Percentiles rank a stretch among this genome's conserved stretches.
These are phyloP conservation scores for Linum trigynum DNA, from an alignment of 345 rosid genomes.

Conservation along the genomic window DNA sequence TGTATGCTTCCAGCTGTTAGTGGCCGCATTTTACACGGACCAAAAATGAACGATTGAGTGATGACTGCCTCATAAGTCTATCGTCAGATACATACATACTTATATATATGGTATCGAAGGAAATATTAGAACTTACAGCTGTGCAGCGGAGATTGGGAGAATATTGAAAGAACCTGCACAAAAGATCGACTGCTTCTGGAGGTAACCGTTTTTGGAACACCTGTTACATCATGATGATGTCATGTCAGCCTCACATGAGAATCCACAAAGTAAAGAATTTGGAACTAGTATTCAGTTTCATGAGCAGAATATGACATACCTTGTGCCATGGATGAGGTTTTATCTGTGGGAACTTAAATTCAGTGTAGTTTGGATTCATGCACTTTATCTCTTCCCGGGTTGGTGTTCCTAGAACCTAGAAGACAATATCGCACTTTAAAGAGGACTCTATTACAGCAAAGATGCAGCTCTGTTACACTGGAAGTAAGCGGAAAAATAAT, in stretches of 20 bases:
- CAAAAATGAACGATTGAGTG: too few species aligned
- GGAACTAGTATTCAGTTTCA: not conserved
- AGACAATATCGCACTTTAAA: not conserved
- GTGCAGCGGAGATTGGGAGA: slow-evolving; percentile 95
- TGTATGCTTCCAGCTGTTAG: slow-evolving; percentile 73
- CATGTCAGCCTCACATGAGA: too few species aligned
- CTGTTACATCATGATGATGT: slow-evolving; percentile 17
- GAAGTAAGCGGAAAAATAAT: slow-evolving; percentile 1
- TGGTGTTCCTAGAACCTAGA: slow-evolving; percentile 86
- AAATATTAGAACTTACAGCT: slow-evolving; percentile 50
- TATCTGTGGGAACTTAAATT: slow-evolving; percentile 90
- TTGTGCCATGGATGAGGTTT: slow-evolving; percentile 99
- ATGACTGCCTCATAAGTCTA: too few species aligned
- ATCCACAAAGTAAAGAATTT: not conserved
- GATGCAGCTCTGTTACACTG: not conserved
- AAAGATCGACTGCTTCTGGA: slow-evolving; percentile 95
- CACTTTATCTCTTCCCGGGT: slow-evolving; percentile 97
- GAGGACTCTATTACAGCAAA: not conserved
- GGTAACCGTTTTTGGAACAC: slow-evolving; percentile 83
- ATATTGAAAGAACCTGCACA: slow-evolving; percentile 89
- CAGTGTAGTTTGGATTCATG: slow-evolving; percentile 95
- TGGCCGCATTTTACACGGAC: too few species aligned
- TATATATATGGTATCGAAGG: not conserved
- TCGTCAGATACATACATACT: too few species aligned
- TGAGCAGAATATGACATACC: slow-evolving; percentile 27